Base-by-base conservation (phyloP, 257 asterid species). In the Paraleonurus japonicus region DNA sequence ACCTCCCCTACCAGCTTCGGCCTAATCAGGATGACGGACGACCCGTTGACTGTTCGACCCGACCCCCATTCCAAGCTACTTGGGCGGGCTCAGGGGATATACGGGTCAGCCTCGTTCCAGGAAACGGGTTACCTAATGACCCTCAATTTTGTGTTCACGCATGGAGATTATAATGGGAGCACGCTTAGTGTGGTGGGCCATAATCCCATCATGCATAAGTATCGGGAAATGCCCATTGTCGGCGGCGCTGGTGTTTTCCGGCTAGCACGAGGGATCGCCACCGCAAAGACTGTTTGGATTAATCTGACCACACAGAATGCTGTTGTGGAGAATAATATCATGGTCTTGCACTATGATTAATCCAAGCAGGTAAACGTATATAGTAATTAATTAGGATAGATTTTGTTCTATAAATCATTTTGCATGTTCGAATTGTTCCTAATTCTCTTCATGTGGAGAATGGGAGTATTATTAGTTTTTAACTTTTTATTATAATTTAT, bases 171-270 rank as follows among this genome's bases (percentile, higher is more conserved):
- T 7, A 82, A 75, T 1, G 83, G 87, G 1, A 85, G 87, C 69
- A 73, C 85, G 1, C 66, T 85, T 5, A 80, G 81, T 57, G 58
- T 82, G 5, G 60, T 82, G 2, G 87, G 87, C 8, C 76, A 81
- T 12, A 78, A 78, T 9, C 72, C 86, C 0, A 2, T 78, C 1
- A 23, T 68, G 1, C 66, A 78, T 2, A 32, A 59, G 62, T 82
- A 76, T 16, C 61, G 83, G 0, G 92, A 86, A 76, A 70, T 84
- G 81, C 79, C 92, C 0, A 70, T 85, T 0, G 69, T 85, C 0
- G 90, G 86, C 4, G 90, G 90, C 26, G 63, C 86, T 0, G 88
- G 90, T 4, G 74, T 61, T 74, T 85, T 85, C 62, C 78, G 85
- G 10, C 61, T 85, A 57, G 90, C 90, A 1, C 70, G 85, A 2